Percentiles rank a stretch among this genome's conserved stretches.
Evolutionary conservation across 2,329 filamentous ascomycete genomes (phyloP).

Genomic region (Phialemonium atrogriseum): DNA sequence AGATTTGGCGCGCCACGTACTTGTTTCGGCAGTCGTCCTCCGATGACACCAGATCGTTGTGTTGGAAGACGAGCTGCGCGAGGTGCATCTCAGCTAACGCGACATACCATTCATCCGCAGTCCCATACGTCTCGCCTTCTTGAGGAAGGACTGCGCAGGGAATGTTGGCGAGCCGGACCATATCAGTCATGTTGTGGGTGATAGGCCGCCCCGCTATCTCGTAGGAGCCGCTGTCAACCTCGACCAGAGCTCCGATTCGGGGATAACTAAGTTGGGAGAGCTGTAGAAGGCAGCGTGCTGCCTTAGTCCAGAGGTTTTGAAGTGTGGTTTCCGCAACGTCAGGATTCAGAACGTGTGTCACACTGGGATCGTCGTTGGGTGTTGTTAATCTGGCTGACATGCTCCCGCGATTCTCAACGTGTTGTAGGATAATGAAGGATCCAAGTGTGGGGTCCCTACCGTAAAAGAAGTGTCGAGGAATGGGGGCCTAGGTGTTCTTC

Average conservation of each 20-base stretch:
- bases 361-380: constrained; percentile 12
- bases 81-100: constrained; percentile 30
- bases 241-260: constrained; percentile 27
- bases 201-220: constrained; percentile 21
- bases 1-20: constrained; percentile 31
- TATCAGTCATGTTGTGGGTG: constrained; percentile 32
- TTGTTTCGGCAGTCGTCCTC: constrained; percentile 33
- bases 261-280: constrained; percentile 24
- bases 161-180: constrained; percentile 15
- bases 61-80: constrained; percentile 28
- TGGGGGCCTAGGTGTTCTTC: no score
- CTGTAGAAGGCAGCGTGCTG: constrained; percentile 30
- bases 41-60: constrained; percentile 25
- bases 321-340: constrained; percentile 22
- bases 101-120: constrained; percentile 24
- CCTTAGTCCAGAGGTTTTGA: constrained; percentile 21
- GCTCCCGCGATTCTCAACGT: no score
- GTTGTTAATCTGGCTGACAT: no score
- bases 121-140: constrained; percentile 12
- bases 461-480: no score
- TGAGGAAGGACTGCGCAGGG: constrained; percentile 13
- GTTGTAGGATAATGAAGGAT: no score
- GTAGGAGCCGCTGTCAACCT: constrained; percentile 6
- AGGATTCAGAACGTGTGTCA: constrained; percentile 12
- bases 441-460: no score